Evolutionary conservation across 2,329 filamentous ascomycete genomes (phyloP).

Genomic region (Fusarium tricinctum): DNA sequence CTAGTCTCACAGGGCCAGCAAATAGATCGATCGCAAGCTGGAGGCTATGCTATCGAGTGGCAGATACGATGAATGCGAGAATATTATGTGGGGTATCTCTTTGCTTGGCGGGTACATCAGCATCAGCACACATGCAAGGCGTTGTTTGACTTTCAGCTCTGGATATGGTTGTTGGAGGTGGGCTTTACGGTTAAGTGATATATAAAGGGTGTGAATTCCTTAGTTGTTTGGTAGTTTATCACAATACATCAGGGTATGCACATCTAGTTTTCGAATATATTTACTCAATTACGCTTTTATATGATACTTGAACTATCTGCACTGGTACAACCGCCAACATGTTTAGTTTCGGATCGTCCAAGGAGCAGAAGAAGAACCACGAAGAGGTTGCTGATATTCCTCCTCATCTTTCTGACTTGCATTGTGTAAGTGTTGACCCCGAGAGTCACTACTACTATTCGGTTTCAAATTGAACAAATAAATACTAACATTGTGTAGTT

Average conservation of each 20-base stretch:
- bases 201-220: constrained; percentile 24
- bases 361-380: constrained; percentile 43
- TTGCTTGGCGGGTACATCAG: constrained; percentile 9
- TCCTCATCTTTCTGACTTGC: constrained; percentile 61
- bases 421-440: constrained; percentile 56
- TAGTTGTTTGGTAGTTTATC: neutral
- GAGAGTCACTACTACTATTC: neutral
- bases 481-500: constrained; percentile 47
- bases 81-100: neutral
- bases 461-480: neutral
- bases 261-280: too few relatives aligned
- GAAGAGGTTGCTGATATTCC: constrained; percentile 56
- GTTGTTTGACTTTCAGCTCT: constrained; percentile 9
- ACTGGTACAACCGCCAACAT: constrained; percentile 38
- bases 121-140: neutral
- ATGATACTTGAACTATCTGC: neutral
- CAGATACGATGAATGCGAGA: constrained; percentile 46
- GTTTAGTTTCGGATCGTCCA: constrained; percentile 45
- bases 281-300: neutral
- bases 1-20: constrained; percentile 8
- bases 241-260: neutral
- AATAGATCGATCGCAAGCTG: neutral
- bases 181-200: constrained; percentile 7
- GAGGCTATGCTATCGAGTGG: constrained; percentile 4
- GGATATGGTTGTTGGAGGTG: constrained; percentile 4